Percentiles rank a stretch among this genome's conserved stretches.
These are phyloP conservation scores for Tuber indicum DNA, from an alignment of 495 filamentous ascomycete genomes.

Conservation along the genomic window DNA sequence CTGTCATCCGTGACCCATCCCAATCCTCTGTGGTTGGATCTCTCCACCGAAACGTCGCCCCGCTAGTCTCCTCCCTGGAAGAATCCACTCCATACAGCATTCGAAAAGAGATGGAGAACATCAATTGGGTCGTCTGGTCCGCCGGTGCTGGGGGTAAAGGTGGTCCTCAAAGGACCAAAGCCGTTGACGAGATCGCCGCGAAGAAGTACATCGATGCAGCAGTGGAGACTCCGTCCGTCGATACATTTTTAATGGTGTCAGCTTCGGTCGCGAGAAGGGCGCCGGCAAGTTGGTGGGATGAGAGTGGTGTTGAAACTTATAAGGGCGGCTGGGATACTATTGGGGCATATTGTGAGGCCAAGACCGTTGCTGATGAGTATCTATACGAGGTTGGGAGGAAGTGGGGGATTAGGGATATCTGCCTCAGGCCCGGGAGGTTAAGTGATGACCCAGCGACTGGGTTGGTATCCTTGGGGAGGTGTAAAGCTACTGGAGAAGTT, in stretches of 20 bases:
- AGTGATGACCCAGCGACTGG: constrained; percentile 55
- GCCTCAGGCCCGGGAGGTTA: constrained; percentile 62
- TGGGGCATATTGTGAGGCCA: constrained; percentile 64
- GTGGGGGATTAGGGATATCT: constrained; percentile 56
- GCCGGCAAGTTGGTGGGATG: constrained; percentile 62
- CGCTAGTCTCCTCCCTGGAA: constrained; percentile 56
- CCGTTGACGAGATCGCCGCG: constrained; percentile 55
- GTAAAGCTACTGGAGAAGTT: constrained; percentile 51
- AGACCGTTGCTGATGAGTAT: constrained; percentile 67
- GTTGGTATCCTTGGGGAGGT: constrained; percentile 60
- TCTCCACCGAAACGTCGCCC: constrained; percentile 51
- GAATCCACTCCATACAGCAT: constrained; percentile 50
- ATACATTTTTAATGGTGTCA: constrained; percentile 69
- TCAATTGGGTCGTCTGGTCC: constrained; percentile 76
- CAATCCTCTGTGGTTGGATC: constrained; percentile 59
- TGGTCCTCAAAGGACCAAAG: constrained; percentile 54
- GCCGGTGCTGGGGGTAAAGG: constrained; percentile 81
- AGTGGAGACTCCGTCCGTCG: constrained; percentile 53
- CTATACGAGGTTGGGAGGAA: constrained; percentile 48
- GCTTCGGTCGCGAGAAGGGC: constrained; percentile 39
- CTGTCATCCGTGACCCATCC: constrained; percentile 63
- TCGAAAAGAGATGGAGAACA: constrained; percentile 58
- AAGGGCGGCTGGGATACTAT: constrained; percentile 51
- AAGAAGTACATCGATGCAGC: constrained; percentile 64
- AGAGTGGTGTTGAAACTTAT: constrained; percentile 51